Evolutionary conservation across 768 basidiomycete species (phyloP).

Genomic region (Boletus rubescentipes): DNA sequence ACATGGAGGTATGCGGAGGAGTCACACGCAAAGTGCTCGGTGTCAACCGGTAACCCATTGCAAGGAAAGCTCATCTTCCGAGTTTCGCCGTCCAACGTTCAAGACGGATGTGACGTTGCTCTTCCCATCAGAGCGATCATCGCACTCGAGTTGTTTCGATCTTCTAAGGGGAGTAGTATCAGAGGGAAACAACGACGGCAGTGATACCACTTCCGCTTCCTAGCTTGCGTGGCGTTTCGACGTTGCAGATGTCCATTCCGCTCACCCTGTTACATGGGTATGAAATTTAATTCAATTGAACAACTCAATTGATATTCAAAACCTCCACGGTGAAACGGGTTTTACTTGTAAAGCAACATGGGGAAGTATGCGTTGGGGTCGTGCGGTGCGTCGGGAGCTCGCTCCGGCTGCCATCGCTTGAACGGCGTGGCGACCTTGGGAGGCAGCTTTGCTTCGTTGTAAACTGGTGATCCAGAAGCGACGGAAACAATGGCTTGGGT

Average conservation of each 20-base stretch:
- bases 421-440: conserved; percentile 67
- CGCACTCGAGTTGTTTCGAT: neutral
- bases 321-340: neutral
- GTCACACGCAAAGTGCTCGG: neutral
- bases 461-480: conserved; percentile 54
- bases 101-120: neutral
- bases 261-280: conserved; percentile 25
- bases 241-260: neutral
- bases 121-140: neutral
- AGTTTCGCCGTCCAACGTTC: neutral
- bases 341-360: conserved; percentile 63
- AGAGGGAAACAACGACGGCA: neutral
- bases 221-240: neutral
- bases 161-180: neutral
- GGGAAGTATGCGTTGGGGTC: conserved; percentile 82
- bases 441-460: conserved; percentile 64
- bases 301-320: conserved; percentile 11
- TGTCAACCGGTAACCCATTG: neutral
- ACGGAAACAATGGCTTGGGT: conserved; percentile 71
- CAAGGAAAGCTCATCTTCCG: neutral
- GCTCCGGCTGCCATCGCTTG: conserved; percentile 73
- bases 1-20: neutral
- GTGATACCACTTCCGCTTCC: neutral
- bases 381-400: conserved; percentile 79
- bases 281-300: conserved; percentile 29